Conservation (phyloP, 176 grass and related monocot genomes). For the Avena insularis region DNA sequence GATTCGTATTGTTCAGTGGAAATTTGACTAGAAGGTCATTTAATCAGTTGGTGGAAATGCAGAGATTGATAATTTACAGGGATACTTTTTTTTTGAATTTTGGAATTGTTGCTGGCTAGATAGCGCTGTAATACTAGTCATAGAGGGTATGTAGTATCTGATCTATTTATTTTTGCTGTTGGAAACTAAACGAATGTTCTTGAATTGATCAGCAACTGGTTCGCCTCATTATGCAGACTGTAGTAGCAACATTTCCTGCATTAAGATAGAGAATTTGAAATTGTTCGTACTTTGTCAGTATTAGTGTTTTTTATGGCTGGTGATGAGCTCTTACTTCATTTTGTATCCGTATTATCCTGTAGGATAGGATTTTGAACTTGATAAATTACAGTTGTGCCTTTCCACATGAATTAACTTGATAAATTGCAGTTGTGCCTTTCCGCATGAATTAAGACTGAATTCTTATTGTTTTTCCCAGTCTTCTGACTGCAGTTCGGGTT, state of each 20-base stretch:
- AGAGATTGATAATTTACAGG: background rate
- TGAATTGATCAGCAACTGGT: background rate
- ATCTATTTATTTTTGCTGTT: conserved; percentile 3
- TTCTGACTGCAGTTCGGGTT: conserved; percentile 16
- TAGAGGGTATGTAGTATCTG: background rate
- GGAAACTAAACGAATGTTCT: background rate
- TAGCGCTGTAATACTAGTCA: background rate
- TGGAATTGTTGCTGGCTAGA: background rate
- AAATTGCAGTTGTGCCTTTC: conserved; percentile 7
- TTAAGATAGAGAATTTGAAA: background rate
- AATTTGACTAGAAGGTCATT: background rate
- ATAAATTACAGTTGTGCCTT: conserved; percentile 1
- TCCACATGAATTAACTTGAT: conserved; percentile 2
- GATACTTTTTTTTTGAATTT: background rate
- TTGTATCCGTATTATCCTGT: background rate
- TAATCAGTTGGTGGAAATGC: background rate
- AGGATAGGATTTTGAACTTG: background rate
- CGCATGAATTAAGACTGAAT: background rate
- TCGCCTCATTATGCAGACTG: background rate
- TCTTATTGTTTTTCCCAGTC: background rate
- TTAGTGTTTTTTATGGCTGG: background rate
- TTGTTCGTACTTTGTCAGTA: background rate
- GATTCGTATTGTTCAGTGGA: background rate
- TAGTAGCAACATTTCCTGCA: background rate
- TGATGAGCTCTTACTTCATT: background rate